Conservation (phyloP, 768 basidiomycete genomes). For the Tylopilus subfusipes region DNA sequence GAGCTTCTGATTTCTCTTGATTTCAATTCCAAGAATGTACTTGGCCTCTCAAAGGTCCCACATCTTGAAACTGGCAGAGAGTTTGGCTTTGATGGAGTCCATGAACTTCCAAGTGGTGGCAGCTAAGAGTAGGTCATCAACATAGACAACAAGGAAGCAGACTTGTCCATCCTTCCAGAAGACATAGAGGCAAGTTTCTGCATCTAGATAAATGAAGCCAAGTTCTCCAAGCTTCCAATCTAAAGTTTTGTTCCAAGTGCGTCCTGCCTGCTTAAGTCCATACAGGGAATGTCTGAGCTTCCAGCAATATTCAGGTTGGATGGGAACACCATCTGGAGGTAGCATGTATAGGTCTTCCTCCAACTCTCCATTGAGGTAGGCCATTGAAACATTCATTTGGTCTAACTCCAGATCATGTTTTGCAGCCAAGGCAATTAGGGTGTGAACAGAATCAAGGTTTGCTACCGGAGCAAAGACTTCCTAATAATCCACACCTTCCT, state of each 20-base stretch:
- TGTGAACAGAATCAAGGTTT: conserved; percentile 2
- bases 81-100: too few relatives aligned
- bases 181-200: background rate
- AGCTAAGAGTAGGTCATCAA: too few relatives aligned
- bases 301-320: background rate
- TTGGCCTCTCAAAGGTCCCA: conserved; percentile 3
- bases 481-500: conserved; percentile 1
- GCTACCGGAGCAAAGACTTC: conserved; percentile 1
- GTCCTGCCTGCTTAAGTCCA: background rate
- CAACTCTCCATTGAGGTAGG: conserved; percentile 20
- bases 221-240: background rate
- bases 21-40: conserved; percentile 32
- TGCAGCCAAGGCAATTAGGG: background rate
- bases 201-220: background rate
- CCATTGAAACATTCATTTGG: conserved; percentile 1
- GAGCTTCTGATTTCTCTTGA: conserved; percentile 22
- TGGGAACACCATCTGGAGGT: background rate
- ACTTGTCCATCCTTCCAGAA: background rate
- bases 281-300: background rate
- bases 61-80: conserved; percentile 1
- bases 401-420: background rate
- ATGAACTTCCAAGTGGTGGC: too few relatives aligned
- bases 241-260: background rate
- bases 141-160: too few relatives aligned
- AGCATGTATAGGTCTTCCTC: conserved; percentile 24